phyloP scores from a whole-genome alignment of 2,329 filamentous ascomycete species.

The Atkinsonella texensis region DNA sequence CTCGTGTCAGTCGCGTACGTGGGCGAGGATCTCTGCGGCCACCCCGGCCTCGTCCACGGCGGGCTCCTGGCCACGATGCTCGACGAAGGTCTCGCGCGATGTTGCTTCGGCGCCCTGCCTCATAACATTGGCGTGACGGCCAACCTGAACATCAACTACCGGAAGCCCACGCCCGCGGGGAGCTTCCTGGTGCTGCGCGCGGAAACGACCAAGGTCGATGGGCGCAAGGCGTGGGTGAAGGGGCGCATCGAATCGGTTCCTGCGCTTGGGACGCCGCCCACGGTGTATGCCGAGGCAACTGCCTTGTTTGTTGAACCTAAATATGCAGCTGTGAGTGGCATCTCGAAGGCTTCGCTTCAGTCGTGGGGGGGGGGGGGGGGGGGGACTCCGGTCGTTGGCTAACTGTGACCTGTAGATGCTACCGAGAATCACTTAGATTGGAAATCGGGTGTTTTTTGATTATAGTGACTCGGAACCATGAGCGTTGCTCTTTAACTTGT shows the following conservation, averaged over 20 bases:
- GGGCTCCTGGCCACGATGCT: slow-evolving; percentile 84
- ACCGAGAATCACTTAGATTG: background rate
- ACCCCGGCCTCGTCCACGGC: slow-evolving; percentile 83
- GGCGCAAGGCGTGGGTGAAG: slow-evolving; percentile 88
- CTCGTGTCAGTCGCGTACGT: slow-evolving; percentile 66
- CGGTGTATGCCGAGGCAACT: slow-evolving; percentile 68
- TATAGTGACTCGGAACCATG: too few species aligned
- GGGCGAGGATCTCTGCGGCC: slow-evolving; percentile 71
- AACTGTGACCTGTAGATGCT: background rate
- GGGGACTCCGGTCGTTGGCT: background rate
- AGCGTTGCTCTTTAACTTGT: too few species aligned
- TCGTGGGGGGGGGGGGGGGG: background rate
- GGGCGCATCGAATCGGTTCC: slow-evolving; percentile 73
- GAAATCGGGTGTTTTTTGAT: background rate
- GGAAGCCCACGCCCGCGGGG: slow-evolving; percentile 63
- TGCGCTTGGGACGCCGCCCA: slow-evolving; percentile 44
- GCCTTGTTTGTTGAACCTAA: slow-evolving; percentile 84
- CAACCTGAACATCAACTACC: slow-evolving; percentile 72
- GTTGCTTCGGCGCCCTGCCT: slow-evolving; percentile 78
- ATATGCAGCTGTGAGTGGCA: slow-evolving; percentile 55
- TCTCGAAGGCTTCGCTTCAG: background rate
- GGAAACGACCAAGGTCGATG: slow-evolving; percentile 74
- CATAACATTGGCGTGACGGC: slow-evolving; percentile 81
- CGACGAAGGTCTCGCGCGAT: slow-evolving; percentile 79
- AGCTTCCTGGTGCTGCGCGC: slow-evolving; percentile 69